Evolutionary conservation across 352 stramenopile genomes (phyloP).

Genomic region (Aphanomyces cochlioides): DNA sequence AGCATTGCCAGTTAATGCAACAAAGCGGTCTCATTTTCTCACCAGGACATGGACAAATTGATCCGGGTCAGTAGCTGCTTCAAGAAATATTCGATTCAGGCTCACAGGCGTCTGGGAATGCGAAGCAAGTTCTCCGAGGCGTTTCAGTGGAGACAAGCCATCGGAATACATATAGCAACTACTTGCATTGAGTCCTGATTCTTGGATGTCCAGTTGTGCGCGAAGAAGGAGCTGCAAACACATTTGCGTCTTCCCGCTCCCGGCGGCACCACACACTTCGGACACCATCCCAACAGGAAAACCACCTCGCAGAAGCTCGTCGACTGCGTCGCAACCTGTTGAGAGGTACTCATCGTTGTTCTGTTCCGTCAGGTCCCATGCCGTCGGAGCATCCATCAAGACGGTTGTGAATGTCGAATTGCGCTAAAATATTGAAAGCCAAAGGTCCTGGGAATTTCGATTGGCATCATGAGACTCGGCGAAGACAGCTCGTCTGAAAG

Average conservation of each 20-base stretch:
- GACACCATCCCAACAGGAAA: conserved; percentile 66
- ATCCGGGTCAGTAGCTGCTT: conserved; percentile 68
- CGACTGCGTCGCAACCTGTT: conserved; percentile 57
- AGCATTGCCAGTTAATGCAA: conserved; percentile 12
- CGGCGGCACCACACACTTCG: conserved; percentile 71
- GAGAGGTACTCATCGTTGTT: conserved; percentile 31
- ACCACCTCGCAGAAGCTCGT: conserved; percentile 52
- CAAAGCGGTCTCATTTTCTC: not conserved
- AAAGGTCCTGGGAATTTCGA: no score
- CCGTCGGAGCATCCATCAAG: not conserved
- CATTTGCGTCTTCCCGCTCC: conserved; percentile 75
- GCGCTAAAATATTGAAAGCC: no score
- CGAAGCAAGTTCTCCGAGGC: conserved; percentile 58
- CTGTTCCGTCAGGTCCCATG: not conserved
- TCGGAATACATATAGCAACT: conserved; percentile 82
- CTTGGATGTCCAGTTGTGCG: conserved; percentile 42
- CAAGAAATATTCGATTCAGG: conserved; percentile 72
- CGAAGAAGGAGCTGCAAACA: conserved; percentile 73
- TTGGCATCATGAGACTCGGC: no score
- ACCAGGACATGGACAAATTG: conserved; percentile 66
- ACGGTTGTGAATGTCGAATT: not conserved
- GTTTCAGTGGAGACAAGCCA: conserved; percentile 63
- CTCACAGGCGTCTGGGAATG: not conserved
- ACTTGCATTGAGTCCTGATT: conserved; percentile 51
- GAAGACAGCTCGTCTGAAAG: no score